phyloP scores from a whole-genome alignment of 2,329 filamentous ascomycete genomes.

The Botrytis galanthina region DNA sequence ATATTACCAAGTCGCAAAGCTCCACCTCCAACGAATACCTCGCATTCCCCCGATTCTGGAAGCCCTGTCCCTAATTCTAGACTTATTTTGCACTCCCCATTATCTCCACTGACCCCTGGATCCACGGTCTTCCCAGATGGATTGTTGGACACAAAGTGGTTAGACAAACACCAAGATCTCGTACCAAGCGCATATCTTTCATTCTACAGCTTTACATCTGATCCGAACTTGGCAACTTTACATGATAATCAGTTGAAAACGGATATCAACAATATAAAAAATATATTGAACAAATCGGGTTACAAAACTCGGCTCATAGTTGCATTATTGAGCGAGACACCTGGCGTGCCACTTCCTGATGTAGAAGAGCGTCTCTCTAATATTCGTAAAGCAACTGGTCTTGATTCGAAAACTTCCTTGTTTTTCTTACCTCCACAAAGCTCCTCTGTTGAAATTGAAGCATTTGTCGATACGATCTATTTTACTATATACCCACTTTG shows the following conservation, averaged over 20 bases:
- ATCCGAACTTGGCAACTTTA: conserved; percentile 71
- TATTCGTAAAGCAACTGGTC: conserved; percentile 73
- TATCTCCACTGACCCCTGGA: conserved; percentile 82
- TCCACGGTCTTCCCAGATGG: conserved; percentile 89
- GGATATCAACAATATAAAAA: conserved; percentile 77
- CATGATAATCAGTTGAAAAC: conserved; percentile 84
- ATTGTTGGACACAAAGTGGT: conserved; percentile 76
- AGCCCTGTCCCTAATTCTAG: conserved; percentile 43
- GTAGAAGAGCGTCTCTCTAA: conserved; percentile 74
- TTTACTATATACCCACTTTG: conserved; percentile 69
- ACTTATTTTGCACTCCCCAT: conserved; percentile 77
- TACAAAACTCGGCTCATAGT: conserved; percentile 78
- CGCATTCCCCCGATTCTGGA: conserved; percentile 43
- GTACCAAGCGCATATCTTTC: conserved; percentile 78
- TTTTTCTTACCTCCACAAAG: conserved; percentile 79
- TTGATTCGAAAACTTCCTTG: conserved; percentile 76
- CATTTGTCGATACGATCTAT: conserved; percentile 72
- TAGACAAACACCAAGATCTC: conserved; percentile 82
- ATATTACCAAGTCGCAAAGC: conserved; percentile 57
- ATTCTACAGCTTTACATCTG: conserved; percentile 74
- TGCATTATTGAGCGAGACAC: conserved; percentile 72
- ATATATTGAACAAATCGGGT: conserved; percentile 63
- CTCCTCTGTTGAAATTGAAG: conserved; percentile 67
- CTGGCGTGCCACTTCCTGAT: conserved; percentile 53
- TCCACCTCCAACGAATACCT: conserved; percentile 42